Conservation (phyloP, 2,329 filamentous ascomycete genomes). For the Beauveria pseudobassiana region DNA sequence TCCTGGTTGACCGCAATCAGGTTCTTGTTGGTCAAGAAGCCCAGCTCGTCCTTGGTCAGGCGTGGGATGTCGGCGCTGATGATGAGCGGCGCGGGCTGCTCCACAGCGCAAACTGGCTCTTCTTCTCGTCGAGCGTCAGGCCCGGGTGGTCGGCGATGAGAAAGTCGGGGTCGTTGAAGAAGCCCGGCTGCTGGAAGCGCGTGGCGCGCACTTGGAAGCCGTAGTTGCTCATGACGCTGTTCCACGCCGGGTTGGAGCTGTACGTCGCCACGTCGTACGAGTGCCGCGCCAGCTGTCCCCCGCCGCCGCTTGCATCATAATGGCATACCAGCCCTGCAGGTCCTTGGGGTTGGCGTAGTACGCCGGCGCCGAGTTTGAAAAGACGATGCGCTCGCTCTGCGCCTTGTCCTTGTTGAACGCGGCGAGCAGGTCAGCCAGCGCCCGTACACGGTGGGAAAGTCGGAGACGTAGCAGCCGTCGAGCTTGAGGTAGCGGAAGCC, state of each 20-base stretch:
- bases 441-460: not conserved
- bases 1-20: slow-evolving; percentile 35
- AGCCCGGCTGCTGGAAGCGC: slow-evolving; percentile 28
- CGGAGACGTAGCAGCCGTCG: slow-evolving; percentile 31
- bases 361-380: slow-evolving; percentile 35
- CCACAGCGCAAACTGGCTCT: slow-evolving; percentile 26
- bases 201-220: slow-evolving; percentile 30
- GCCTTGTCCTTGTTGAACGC: not conserved
- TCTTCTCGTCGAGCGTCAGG: slow-evolving; percentile 24
- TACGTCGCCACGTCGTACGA: slow-evolving; percentile 34
- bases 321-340: slow-evolving; percentile 31
- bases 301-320: slow-evolving; percentile 32
- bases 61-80: slow-evolving; percentile 30
- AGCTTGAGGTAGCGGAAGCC: slow-evolving; percentile 31
- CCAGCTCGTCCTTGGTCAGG: slow-evolving; percentile 23
- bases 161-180: slow-evolving; percentile 28
- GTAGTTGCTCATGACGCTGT: slow-evolving; percentile 39
- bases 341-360: slow-evolving; percentile 29
- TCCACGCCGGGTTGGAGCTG: slow-evolving; percentile 29
- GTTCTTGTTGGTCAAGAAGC: slow-evolving; percentile 29
- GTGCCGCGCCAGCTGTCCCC: slow-evolving; percentile 35
- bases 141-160: slow-evolving; percentile 26
- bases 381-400: slow-evolving; percentile 17
- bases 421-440: not conserved
- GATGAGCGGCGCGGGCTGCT: slow-evolving; percentile 23